Evolutionary conservation across 805 yeast species (phyloP).

Genomic region (Saturnispora galanensis): DNA sequence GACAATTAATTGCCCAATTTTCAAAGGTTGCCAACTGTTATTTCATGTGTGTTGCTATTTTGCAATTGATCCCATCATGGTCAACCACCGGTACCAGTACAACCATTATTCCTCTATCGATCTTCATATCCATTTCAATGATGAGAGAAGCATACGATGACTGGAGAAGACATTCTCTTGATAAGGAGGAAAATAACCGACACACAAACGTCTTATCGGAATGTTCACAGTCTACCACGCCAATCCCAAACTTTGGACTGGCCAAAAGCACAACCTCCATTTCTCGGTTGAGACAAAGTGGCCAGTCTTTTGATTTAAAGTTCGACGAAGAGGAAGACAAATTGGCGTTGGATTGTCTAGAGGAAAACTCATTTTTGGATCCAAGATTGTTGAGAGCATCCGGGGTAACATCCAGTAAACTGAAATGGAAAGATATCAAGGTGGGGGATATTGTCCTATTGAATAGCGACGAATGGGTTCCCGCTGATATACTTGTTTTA

Average conservation of each 20-base stretch:
- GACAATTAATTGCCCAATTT: slow-evolving; percentile 83
- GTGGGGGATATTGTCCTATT: slow-evolving; percentile 84
- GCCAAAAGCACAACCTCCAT: slow-evolving; percentile 23
- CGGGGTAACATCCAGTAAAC: slow-evolving; percentile 17
- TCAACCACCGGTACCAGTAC: slow-evolving; percentile 94
- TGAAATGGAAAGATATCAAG: slow-evolving; percentile 62
- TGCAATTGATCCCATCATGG: slow-evolving; percentile 96
- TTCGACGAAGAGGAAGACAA: slow-evolving; percentile 10
- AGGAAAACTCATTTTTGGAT: slow-evolving; percentile 20
- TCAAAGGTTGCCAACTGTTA: slow-evolving; percentile 88
- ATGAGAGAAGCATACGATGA: slow-evolving; percentile 93
- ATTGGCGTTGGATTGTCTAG: slow-evolving; percentile 8
- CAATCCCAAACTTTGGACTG: slow-evolving; percentile 11
- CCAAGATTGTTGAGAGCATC: slow-evolving; percentile 12
- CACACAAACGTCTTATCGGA: slow-evolving; percentile 31
- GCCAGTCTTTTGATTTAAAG: slow-evolving; percentile 19
- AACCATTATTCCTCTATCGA: slow-evolving; percentile 78
- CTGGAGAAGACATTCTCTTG: slow-evolving; percentile 75
- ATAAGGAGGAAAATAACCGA: slow-evolving; percentile 71
- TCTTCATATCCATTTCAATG: slow-evolving; percentile 84
- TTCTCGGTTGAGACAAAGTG: slow-evolving; percentile 20
- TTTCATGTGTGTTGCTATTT: slow-evolving; percentile 78
- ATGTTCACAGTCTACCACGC: background rate
- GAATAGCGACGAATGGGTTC: slow-evolving; percentile 80
- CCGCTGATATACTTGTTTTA: slow-evolving; percentile 77